Base-by-base conservation (phyloP, 495 filamentous ascomycete species). In the Aspergillus hancockii region DNA sequence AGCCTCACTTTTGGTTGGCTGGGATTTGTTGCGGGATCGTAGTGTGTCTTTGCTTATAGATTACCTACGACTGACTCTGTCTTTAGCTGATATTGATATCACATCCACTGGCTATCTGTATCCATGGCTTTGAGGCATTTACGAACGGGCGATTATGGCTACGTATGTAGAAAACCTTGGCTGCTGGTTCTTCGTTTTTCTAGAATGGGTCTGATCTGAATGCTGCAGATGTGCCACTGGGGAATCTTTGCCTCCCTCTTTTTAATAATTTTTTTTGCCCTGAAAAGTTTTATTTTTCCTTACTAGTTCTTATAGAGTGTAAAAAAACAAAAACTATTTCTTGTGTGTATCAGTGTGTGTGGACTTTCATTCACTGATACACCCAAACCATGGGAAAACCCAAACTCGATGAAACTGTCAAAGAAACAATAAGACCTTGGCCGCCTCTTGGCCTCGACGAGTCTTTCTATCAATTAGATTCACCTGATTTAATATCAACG, bases 81-180 rank as follows among this genome's bases (percentile, higher is more conserved):
- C n/a, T n/a, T n/a, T n/a, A n/a, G n/a, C n/a, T n/a, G n/a, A n/a
- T n/a, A n/a, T n/a, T 47, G 43, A 47, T 47, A 47, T 47, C 43
- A 23, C 41, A n/a, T 3, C 8, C 19, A 5, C 6, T 4, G 4
- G 16, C 41, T n/a, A 47, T 22, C 43, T 23, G 16, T n/a, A 47
- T 47, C 43, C 13, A 47, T 41, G 38, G 38, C 9, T 16, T 28
- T 47, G 43, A 47, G 43, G 43, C 21, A 47, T 47, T 47, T 47
- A 47, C 43, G 34, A 12, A 19, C 4, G 19, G 3, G 4, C 3
- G 21, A n/a, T 21, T 47, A 3, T 41, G 38, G 14, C 38, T 41
- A 41, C 38, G 38, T 41, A 41, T 16, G 38, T 41, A 41, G 16
- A 23, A n/a, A 9, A 23, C 19, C 43, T 47, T 22, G 43, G 21